Conservation (phyloP, 805 yeast genomes). For the Ogataea angusta region DNA sequence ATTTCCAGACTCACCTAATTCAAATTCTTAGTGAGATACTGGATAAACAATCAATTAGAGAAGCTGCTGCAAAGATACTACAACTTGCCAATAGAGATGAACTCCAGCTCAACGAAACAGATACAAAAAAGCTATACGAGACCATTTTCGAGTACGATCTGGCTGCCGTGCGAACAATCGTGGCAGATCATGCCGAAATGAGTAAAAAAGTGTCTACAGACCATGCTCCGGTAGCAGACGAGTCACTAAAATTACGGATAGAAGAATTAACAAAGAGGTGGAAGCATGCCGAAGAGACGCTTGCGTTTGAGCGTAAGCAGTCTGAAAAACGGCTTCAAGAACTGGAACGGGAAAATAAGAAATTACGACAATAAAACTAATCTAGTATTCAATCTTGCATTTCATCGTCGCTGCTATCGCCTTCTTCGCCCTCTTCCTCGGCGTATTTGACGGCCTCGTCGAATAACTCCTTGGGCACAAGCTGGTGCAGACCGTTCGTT, state of each 20-base stretch:
- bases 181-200: constrained; percentile 47
- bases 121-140: constrained; percentile 35
- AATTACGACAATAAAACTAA: constrained; percentile 7
- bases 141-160: constrained; percentile 44
- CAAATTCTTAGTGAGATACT: constrained; percentile 50
- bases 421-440: constrained; percentile 72
- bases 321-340: constrained; percentile 49
- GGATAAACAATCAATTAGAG: constrained; percentile 56
- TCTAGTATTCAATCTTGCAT: constrained; percentile 31
- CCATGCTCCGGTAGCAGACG: constrained; percentile 1
- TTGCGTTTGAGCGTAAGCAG: constrained; percentile 58
- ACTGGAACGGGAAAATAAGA: constrained; percentile 52
- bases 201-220: constrained; percentile 8
- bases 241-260: constrained; percentile 41
- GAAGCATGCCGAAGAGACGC: constrained; percentile 68
- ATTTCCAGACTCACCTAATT: constrained; percentile 49
- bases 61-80: constrained; percentile 51
- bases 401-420: constrained; percentile 35
- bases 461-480: constrained; percentile 74
- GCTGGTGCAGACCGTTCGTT: constrained; percentile 76
- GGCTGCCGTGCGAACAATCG: constrained; percentile 58
- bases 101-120: constrained; percentile 22
- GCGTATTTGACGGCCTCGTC: constrained; percentile 84
- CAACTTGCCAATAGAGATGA: constrained; percentile 35
- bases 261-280: constrained; percentile 63